Evolutionary conservation across 2,329 filamentous ascomycete species (phyloP).

Genomic region (Neobulgaria alba): DNA sequence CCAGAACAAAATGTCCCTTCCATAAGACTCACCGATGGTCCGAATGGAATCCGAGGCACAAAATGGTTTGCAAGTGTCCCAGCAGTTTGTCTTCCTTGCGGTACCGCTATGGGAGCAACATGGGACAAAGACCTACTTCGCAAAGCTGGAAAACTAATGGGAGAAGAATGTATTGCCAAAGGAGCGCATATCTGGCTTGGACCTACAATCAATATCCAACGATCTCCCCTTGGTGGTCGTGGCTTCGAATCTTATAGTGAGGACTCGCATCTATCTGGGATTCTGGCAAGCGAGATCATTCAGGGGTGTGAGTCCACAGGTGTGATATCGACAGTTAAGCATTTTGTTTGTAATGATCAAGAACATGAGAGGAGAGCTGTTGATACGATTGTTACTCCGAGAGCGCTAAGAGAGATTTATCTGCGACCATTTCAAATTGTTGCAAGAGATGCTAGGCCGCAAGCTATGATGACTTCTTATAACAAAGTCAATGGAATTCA

Average conservation of each 20-base stretch:
- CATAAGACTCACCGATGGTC: constrained; percentile 58
- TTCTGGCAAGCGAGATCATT: constrained; percentile 44
- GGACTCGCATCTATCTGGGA: constrained; percentile 48
- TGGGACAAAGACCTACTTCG: constrained; percentile 47
- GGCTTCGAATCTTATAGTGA: constrained; percentile 52
- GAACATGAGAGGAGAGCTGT: constrained; percentile 50
- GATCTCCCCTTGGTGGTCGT: constrained; percentile 49
- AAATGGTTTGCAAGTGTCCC: constrained; percentile 57
- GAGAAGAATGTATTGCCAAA: constrained; percentile 45
- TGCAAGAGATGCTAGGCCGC: constrained; percentile 42
- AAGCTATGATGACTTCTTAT: constrained; percentile 50
- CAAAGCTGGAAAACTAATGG: constrained; percentile 42
- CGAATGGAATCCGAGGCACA: constrained; percentile 60
- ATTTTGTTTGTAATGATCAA: constrained; percentile 55
- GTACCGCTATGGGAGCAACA: constrained; percentile 48
- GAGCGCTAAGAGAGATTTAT: constrained; percentile 51
- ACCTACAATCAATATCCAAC: constrained; percentile 56
- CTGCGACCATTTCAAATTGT: constrained; percentile 49
- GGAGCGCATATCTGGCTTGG: constrained; percentile 39
- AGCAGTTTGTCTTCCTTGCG: constrained; percentile 54
- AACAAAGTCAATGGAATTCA: constrained; percentile 50
- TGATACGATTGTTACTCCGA: constrained; percentile 44
- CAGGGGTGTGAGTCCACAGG: constrained; percentile 48
- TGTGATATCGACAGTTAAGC: constrained; percentile 49
- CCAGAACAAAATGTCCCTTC: constrained; percentile 54